Base-by-base conservation (phyloP, 2,329 filamentous ascomycete species). In the Fusarium concolor region DNA sequence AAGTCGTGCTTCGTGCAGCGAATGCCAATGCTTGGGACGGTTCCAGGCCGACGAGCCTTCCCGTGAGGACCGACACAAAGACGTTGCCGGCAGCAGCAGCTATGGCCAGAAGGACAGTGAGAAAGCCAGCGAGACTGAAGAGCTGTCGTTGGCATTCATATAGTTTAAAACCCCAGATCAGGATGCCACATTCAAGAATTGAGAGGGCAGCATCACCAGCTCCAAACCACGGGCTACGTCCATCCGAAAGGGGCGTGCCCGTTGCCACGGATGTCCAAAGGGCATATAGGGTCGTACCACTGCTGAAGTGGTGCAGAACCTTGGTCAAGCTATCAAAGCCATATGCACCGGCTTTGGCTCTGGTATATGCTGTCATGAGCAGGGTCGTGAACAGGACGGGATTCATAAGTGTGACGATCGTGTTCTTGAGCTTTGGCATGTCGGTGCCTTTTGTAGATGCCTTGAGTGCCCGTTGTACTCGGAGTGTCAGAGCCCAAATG, bases 151-250 rank as follows among this genome's bases (percentile, higher is more conserved):
- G 82, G 72, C 82, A 85, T 64, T 85, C 83, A 67, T 82, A 85
- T 5, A 86, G 77, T 73, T 86, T 86, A 65, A 86, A 81, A 1
- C 84, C 84, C 84, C 84, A 86, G 5, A 81, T 77, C 4, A 86
- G 78, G 24, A 86, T 84, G 12, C 84, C 84, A 5, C 82, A 80
- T 68, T 86, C 82, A 5, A 86, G 82, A 5, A 86, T 72, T 0
- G 83, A 82, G 2, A 82, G 76, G 0, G 84, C 84, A 5, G 81
- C 72, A 61, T 86, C 84, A 10, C 84, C 84, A 0, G 84, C 84
- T 4, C 83, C 83, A 51, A 82, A 80, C 76, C 78, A 79, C 2
- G 52, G 53, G 7, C 53, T 53, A 5, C 58, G 65, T 28, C 75
- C 72, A 4, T 49, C 22, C 0, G 66, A 55, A 14, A 74, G 64